Evolutionary conservation across 1,284 basidiomycete species (phyloP).

Genomic region (Filobasidium uniguttulatum): DNA sequence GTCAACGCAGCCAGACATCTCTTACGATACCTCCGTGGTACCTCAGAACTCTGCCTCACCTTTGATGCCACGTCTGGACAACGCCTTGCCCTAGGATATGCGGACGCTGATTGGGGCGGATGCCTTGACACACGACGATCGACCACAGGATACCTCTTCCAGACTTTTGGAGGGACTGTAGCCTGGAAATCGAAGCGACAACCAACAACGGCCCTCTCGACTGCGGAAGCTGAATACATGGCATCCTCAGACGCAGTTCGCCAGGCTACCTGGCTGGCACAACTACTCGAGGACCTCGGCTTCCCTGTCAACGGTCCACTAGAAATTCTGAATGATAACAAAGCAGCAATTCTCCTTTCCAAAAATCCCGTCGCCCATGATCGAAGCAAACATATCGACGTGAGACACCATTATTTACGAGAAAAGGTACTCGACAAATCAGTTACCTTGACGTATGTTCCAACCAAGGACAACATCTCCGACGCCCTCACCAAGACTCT

Average conservation of each 20-base stretch:
- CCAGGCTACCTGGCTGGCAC: slow-evolving; percentile 36
- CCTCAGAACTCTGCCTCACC: slow-evolving; percentile 14
- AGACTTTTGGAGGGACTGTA: slow-evolving; percentile 26
- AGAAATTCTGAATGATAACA: slow-evolving; percentile 6
- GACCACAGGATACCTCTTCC: slow-evolving; percentile 36
- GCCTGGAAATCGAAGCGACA: slow-evolving; percentile 39
- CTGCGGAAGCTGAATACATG: slow-evolving; percentile 39
- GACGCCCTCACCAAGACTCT: slow-evolving; percentile 3
- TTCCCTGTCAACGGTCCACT: not conserved
- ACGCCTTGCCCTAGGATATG: not conserved
- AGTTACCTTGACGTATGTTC: not conserved
- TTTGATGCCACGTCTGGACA: slow-evolving; percentile 26
- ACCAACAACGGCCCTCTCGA: slow-evolving; percentile 30
- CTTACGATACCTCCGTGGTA: slow-evolving; percentile 19
- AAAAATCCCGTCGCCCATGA: not conserved
- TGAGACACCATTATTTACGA: slow-evolving; percentile 37
- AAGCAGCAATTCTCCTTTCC: not conserved
- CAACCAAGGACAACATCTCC: not conserved
- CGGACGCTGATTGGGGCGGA: slow-evolving; percentile 7
- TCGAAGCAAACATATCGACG: slow-evolving; percentile 39
- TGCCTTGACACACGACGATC: slow-evolving; percentile 17
- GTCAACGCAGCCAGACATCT: slow-evolving; percentile 20
- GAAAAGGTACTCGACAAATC: slow-evolving; percentile 24
- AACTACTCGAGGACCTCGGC: slow-evolving; percentile 21
- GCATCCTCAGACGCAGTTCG: slow-evolving; percentile 36